Evolutionary conservation across 2,329 filamentous ascomycete species (phyloP), one percentile per base, ranked within the genome.

Genomic region (Talaromyces islandicus): DNA sequence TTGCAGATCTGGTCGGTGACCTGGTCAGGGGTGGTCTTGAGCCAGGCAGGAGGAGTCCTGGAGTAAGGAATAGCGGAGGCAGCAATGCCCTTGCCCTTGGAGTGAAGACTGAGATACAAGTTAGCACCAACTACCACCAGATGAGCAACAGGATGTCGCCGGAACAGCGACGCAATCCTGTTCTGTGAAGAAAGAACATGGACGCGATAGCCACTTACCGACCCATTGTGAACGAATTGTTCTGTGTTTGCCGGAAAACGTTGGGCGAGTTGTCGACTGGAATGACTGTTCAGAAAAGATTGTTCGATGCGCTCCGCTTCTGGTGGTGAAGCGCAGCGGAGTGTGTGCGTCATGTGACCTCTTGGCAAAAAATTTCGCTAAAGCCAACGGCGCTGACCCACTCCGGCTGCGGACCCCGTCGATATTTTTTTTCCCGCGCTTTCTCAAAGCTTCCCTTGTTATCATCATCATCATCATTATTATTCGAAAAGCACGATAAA

Each of bases 11-110:
- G 92, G 79, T 99, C 94, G 73, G 96, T 91, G 79, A 99, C 92
- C 84, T 96, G 91, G 75, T 97, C 92, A 77, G 94, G 92, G 72
- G 92, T 96, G 83, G 91, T 95, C 90, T 99, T 99, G 81, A 97
- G 85, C 94, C 94, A 99, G 71, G 92, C 86, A 65, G 94, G 93
- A 67, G 92, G 79, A 73, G 86, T 88, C 83, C 94, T 93, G 71
- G 91, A 96, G 88, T 97, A 99, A 77, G 95, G 94, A 81, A 97
- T 83, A 75, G 94, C 91, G 66, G 91, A 96, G 83, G 91, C 82
- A 70, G 91, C 92, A 83, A 99, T 99, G 82, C 94, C 95, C 91
- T 97, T 97, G 85, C 94, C 93, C 77, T 97, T 96, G 87, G 86
- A 90, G 89, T 99, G 95, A 89, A 97, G 88, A 86, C 93, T 61